Conservation (phyloP, 106 monocot species). For the Acorus gramineus region DNA sequence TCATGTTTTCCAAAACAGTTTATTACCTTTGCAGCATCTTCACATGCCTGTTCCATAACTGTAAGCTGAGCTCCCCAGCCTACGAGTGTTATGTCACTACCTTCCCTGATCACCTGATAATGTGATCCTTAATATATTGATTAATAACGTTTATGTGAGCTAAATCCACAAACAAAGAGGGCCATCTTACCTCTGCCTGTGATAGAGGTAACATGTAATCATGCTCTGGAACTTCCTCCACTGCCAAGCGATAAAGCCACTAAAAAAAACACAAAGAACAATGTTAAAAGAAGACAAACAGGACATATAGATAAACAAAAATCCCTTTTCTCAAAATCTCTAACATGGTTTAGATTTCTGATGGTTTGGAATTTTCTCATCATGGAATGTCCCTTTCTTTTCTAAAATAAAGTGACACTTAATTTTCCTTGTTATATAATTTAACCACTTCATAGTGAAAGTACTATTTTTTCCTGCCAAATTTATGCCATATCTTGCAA, state of each 20-base stretch:
- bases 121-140: no score
- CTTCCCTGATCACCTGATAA: constrained; percentile 72
- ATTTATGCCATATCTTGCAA: no score
- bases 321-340: not conserved
- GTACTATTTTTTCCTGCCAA: no score
- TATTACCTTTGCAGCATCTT: constrained; percentile 84
- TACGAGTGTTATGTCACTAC: constrained; percentile 90
- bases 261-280: constrained; percentile 10
- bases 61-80: constrained; percentile 97
- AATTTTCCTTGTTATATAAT: no score
- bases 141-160: no score
- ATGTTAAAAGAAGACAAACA: not conserved
- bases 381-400: no score
- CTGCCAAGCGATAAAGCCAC: constrained; percentile 88
- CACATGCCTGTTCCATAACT: constrained; percentile 86
- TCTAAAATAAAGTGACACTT: no score
- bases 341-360: no score
- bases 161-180: constrained; percentile 1
- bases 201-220: constrained; percentile 96
- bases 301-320: not conserved
- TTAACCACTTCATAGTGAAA: no score
- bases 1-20: no score
- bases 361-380: no score
- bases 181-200: constrained; percentile 63
- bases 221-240: constrained; percentile 90